Evolutionary conservation across 2,329 filamentous ascomycete genomes (phyloP).

Genomic region (Colletotrichum lini): DNA sequence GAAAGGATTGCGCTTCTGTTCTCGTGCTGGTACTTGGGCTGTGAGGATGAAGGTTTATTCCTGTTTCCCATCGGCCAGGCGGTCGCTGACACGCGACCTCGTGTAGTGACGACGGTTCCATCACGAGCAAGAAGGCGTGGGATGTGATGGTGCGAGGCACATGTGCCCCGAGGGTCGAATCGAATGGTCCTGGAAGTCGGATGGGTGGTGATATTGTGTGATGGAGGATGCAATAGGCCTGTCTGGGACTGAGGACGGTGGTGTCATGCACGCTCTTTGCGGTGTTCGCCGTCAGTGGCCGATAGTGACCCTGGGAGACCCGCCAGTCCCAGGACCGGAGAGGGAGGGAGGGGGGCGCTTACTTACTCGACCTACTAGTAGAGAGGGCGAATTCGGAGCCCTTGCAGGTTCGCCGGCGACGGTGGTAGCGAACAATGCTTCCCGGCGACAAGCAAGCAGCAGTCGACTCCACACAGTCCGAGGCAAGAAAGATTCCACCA

Average conservation of each 20-base stretch:
- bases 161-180: constrained; percentile 29
- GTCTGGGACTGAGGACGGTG: constrained; percentile 30
- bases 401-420: constrained; percentile 25
- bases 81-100: constrained; percentile 40
- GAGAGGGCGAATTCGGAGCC: constrained; percentile 37
- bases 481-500: not conserved
- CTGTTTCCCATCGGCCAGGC: constrained; percentile 38
- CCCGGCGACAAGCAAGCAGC: constrained; percentile 13
- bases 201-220: constrained; percentile 44
- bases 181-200: constrained; percentile 26
- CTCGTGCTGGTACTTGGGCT: constrained; percentile 21
- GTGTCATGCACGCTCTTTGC: constrained; percentile 39
- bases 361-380: too few relatives aligned
- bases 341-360: too few relatives aligned
- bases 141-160: constrained; percentile 26
- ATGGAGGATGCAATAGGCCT: constrained; percentile 28
- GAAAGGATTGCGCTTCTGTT: constrained; percentile 12
- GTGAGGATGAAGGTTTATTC: constrained; percentile 31
- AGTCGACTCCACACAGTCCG: constrained; percentile 24
- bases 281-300: constrained; percentile 24
- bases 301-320: constrained; percentile 29
- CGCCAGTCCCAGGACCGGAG: not conserved
- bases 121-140: constrained; percentile 34
- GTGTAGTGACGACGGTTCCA: constrained; percentile 28
- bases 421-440: constrained; percentile 18